Evolutionary conservation across 345 rosid genomes (phyloP).

Genomic region (Eucalyptus polybractea): DNA sequence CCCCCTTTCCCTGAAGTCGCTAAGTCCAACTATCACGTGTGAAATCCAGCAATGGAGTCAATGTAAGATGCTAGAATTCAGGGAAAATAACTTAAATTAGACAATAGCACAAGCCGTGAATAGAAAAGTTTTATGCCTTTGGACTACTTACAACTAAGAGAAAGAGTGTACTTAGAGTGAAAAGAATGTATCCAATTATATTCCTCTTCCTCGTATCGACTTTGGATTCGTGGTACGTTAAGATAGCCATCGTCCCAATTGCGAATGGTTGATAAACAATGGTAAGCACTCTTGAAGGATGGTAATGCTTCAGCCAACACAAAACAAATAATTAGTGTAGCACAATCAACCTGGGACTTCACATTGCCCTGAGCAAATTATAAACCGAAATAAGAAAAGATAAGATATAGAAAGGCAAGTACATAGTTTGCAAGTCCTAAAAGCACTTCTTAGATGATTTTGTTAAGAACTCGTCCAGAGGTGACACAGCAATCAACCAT

Average conservation of each 20-base stretch:
- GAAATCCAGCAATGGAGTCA: background rate
- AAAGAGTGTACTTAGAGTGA: constrained; percentile 44
- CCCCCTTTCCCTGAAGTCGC: constrained; percentile 70
- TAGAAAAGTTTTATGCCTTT: background rate
- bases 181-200: constrained; percentile 47
- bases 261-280: constrained; percentile 76
- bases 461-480: background rate
- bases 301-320: constrained; percentile 36
- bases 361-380: background rate
- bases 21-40: constrained; percentile 40
- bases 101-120: background rate
- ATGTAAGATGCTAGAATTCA: background rate
- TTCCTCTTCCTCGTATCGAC: constrained; percentile 56
- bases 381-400: background rate
- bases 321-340: background rate
- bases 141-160: constrained; percentile 54
- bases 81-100: background rate
- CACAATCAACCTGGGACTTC: background rate
- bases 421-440: background rate
- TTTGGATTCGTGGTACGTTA: constrained; percentile 61
- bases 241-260: constrained; percentile 40
- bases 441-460: background rate
- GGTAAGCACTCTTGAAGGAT: constrained; percentile 83
- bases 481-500: background rate
- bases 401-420: background rate